Evolutionary conservation across 1,284 basidiomycete genomes (phyloP), one percentile per base, ranked within the genome.

Genomic region (Ceratobasidium sp.): DNA sequence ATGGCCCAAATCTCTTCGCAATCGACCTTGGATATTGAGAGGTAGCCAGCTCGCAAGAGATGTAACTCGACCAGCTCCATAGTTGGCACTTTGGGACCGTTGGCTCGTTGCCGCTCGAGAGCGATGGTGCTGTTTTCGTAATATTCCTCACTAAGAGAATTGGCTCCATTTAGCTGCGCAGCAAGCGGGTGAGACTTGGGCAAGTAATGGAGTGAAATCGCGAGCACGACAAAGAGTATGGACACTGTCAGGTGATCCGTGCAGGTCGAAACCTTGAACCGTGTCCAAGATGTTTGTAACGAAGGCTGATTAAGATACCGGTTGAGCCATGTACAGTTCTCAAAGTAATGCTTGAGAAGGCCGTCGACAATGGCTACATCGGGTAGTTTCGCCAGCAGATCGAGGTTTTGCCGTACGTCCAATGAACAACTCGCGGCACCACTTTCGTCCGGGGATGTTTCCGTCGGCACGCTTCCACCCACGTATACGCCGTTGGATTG

Each of bases 281-380:
- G 87, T 37, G 86, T 84, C 92, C 92, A 94, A 27, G 88, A 87
- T 14, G 84, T 81, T 14, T 83, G 81, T 79, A 93, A 91, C 5
- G 88, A 82, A 1, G 81, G 74, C 73, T 89, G 85, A 81, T 92
- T 89, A 75, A 93, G 86, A 80, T 92, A 89, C 46, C 90, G 87
- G 81, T 92, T 92, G 72, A 93, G 88, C 92, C 92, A 93, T 81
- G 91, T 92, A 85, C 91, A 92, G 79, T 91, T 91, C 78, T 91
- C 89, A 78, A 93, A 93, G 81, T 93, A 93, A 81, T 89, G 90
- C 65, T 83, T 82, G 79, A 93, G 85, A 65, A 93, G 87, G 37
- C 85, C 87, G 79, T 93, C 92, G 78, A 92, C 89, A 66, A 88
- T 83, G 61, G 89, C 86, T 65, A 89, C 81, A 43, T 86, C 83